Conservation (phyloP, 371 early-diverging fungal species). For the Ordospora pajunii region DNA sequence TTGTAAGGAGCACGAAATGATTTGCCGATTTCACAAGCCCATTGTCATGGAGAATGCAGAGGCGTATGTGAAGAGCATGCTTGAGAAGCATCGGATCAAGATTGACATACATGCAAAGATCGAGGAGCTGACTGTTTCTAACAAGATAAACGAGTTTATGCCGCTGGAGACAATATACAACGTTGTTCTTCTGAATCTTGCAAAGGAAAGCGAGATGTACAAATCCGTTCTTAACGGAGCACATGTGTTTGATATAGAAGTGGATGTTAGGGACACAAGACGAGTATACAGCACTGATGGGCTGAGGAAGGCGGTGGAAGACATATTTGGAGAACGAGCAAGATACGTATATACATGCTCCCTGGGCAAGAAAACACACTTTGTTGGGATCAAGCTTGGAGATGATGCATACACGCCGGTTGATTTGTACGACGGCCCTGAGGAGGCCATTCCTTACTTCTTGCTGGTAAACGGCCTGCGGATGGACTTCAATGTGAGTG, state of each 20-base stretch:
- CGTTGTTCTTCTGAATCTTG: neutral
- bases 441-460: constrained; percentile 8
- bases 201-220: constrained; percentile 2
- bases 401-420: neutral
- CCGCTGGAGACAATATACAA: constrained; percentile 1
- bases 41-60: neutral
- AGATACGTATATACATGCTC: constrained; percentile 19
- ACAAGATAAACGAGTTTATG: constrained; percentile 29
- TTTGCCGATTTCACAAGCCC: neutral
- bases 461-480: neutral
- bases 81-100: neutral
- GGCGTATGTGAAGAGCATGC: neutral
- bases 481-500: neutral
- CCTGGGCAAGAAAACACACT: neutral
- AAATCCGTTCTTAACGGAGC: constrained; percentile 6
- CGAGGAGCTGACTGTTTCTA: neutral
- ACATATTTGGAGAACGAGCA: neutral
- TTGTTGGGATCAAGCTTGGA: constrained; percentile 28
- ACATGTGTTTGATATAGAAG: constrained; percentile 31
- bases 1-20: neutral
- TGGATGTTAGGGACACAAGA: neutral
- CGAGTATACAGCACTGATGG: neutral
- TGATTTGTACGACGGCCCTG: neutral
- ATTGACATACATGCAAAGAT: neutral
- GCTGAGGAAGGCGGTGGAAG: neutral